A percentile compares a stretch with the other conserved stretches of the same genome.
These are phyloP conservation scores for Clavariopsis aquatica DNA, from an alignment of 495 filamentous ascomycete species.

Conservation along the genomic window DNA sequence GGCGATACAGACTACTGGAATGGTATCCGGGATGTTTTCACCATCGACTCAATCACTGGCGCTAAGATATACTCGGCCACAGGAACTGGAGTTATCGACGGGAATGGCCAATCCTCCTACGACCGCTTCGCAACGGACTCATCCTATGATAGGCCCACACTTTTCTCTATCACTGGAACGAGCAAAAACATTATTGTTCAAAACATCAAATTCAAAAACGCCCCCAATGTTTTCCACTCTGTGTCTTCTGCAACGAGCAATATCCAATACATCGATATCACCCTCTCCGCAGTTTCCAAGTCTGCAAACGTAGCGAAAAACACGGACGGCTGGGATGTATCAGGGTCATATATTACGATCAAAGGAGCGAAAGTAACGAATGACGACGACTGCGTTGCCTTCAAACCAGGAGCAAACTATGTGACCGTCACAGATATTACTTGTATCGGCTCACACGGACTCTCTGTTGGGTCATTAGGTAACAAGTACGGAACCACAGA, in stretches of 20 bases:
- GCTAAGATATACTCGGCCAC: too few species aligned
- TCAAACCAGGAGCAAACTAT: conserved; percentile 21
- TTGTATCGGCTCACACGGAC: background rate
- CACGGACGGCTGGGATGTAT: conserved; percentile 46
- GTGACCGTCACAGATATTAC: background rate
- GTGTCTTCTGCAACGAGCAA: conserved; percentile 43
- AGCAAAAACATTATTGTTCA: too few species aligned
- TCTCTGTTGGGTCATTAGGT: too few species aligned
- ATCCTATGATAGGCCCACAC: too few species aligned
- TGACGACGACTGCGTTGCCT: conserved; percentile 53
- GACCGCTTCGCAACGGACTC: too few species aligned
- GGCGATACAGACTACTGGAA: too few species aligned
- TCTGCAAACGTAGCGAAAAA: conserved; percentile 39
- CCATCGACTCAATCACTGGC: too few species aligned
- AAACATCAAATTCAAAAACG: background rate
- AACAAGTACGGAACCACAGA: too few species aligned
- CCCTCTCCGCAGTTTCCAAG: conserved; percentile 45
- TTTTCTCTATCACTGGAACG: too few species aligned
- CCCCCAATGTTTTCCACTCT: conserved; percentile 50
- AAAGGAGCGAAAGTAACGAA: conserved; percentile 46
- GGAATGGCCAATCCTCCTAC: too few species aligned
- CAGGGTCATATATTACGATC: conserved; percentile 47
- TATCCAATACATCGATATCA: conserved; percentile 34
- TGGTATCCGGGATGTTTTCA: too few species aligned
- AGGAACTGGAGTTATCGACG: too few species aligned